Percentiles rank a stretch among this genome's conserved stretches.
Evolutionary conservation across 106 monocot genomes (phyloP).

Genomic region (Amphibolis antarctica): DNA sequence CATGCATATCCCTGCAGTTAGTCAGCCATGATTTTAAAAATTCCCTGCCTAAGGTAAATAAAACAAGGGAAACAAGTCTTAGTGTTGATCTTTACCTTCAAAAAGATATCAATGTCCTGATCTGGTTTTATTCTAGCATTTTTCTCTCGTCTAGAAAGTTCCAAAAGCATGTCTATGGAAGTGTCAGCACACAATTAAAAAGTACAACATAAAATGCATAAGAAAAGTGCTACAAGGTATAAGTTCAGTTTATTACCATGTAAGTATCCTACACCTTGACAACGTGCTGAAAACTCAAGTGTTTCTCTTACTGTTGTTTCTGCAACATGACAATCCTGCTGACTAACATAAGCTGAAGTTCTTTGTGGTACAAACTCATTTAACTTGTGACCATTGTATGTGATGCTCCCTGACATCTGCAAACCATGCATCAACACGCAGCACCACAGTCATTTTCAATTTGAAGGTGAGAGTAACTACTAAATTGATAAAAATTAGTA

Average conservation of each 20-base stretch:
- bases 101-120: slow-evolving; percentile 97
- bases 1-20: background rate
- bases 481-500: no score
- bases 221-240: no score
- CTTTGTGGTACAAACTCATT: slow-evolving; percentile 96
- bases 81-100: slow-evolving; percentile 49
- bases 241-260: slow-evolving; percentile 69
- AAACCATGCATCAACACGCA: background rate
- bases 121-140: slow-evolving; percentile 87
- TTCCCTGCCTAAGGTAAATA: background rate
- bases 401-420: slow-evolving; percentile 79
- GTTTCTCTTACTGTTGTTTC: slow-evolving; percentile 97
- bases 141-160: slow-evolving; percentile 88
- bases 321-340: slow-evolving; percentile 82
- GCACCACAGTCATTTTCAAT: no score
- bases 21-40: background rate
- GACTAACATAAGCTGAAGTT: slow-evolving; percentile 98
- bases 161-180: slow-evolving; percentile 82
- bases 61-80: background rate
- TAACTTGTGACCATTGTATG: slow-evolving; percentile 72
- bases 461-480: no score
- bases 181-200: background rate
- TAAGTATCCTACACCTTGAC: slow-evolving; percentile 97
- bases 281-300: slow-evolving; percentile 74
- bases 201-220: background rate